Evolutionary conservation across 768 basidiomycete species (phyloP), one percentile per base, ranked within the genome.

Genomic region (Boletus coccyginus): DNA sequence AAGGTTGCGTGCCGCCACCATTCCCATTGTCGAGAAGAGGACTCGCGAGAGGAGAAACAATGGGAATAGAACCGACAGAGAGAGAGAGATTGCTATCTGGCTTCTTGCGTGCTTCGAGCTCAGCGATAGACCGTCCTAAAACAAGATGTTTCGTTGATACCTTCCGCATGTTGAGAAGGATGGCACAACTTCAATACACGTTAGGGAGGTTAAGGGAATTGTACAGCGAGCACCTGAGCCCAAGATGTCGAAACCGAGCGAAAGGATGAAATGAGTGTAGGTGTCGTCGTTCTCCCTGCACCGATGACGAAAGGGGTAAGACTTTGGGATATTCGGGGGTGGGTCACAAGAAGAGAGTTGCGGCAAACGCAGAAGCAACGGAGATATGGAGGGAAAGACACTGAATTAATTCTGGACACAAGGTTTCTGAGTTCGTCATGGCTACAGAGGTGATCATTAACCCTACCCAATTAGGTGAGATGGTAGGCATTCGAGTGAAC

Each of bases 41-140:
- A 21, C 57, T 68, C 38, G 76, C 50, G 17, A 82, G 32, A 3
- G 74, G 69, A n/a, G 66, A 65, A 32, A 78, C 61, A 31, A 81
- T 27, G 27, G 27, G 27, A 27, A 27, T 63, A 9, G 76, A 71
- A 53, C 36, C 9, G 24, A 53, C 8, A 29, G 50, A 8, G 27
- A 77, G 57, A 33, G 76, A 69, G 3, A 77, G 62, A 36, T 72
- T 70, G 40, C 77, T 66, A 58, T 77, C 75, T 3, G 78, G 77
- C 17, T 71, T 16, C 39, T 39, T 69, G 57, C 80, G 77, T 46
- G 68, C 70, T 11, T 73, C 62, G 35, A 75, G 66, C 27, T 50
- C 58, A 44, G 17, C 41, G 21, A 61, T 31, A 40, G 49, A 58
- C 39, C 56, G 62, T 16, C 39, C 44, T 19, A 64, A 21, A 33